These are phyloP conservation scores for Leccinum incarnatum DNA, from an alignment of 768 basidiomycete species.

Conservation along the genomic window DNA sequence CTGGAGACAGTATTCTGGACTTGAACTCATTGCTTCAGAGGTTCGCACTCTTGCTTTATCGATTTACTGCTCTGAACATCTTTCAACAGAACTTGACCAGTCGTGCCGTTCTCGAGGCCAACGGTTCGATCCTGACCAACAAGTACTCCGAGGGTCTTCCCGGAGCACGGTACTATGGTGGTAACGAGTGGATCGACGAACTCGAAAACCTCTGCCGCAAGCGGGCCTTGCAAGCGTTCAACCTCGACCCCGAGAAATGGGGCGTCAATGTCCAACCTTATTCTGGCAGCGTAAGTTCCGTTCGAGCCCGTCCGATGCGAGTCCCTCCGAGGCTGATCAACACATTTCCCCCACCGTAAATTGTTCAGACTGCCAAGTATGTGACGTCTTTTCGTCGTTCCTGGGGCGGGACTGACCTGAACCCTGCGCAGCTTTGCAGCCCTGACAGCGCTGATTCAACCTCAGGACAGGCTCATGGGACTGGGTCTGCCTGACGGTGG, in stretches of 20 bases:
- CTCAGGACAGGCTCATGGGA: constrained; percentile 98
- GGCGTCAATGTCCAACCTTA: constrained; percentile 99
- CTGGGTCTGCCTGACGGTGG: constrained; percentile 97
- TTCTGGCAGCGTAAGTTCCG: constrained; percentile 76
- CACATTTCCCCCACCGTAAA: background rate
- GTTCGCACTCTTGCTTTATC: constrained; percentile 39
- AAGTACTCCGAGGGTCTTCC: constrained; percentile 99
- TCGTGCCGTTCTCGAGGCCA: constrained; percentile 94
- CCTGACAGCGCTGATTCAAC: constrained; percentile 92
- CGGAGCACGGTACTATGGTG: constrained; percentile 94
- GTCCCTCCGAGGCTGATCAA: constrained; percentile 11
- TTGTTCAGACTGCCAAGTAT: constrained; percentile 81
- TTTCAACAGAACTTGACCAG: constrained; percentile 85
- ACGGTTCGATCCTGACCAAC: constrained; percentile 98
- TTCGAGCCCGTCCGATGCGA: constrained; percentile 13
- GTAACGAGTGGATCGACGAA: constrained; percentile 97
- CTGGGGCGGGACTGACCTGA: constrained; percentile 13
- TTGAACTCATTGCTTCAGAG: constrained; percentile 99
- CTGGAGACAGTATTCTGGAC: constrained; percentile 96
- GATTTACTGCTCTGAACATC: background rate
- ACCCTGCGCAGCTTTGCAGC: constrained; percentile 77
- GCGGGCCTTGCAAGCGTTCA: constrained; percentile 94
- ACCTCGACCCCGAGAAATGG: constrained; percentile 90
- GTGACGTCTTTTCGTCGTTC: constrained; percentile 25
- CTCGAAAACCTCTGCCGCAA: constrained; percentile 93